phyloP scores from a whole-genome alignment of 208 protist species.

The Wallacemonas sp. region DNA sequence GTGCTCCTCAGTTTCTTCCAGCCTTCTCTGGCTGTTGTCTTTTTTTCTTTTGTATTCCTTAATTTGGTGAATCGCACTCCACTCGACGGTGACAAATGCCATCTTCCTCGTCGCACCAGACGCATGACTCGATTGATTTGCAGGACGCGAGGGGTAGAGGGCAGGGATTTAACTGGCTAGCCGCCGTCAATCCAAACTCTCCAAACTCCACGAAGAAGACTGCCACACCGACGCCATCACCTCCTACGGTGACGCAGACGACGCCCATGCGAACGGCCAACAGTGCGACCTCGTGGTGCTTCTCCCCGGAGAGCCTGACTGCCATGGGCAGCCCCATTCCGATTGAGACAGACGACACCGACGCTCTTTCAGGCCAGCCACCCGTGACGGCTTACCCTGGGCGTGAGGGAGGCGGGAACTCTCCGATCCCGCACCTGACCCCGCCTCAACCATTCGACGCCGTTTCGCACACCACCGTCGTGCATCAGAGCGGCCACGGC shows the following conservation, averaged over 20 bases:
- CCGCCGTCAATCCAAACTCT: conserved; percentile 5
- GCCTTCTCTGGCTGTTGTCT: not conserved
- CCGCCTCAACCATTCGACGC: conserved; percentile 1
- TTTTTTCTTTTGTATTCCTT: too few species aligned
- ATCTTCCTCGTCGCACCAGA: not conserved
- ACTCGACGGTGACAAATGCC: not conserved
- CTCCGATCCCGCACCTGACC: conserved; percentile 4
- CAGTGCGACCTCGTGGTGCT: not conserved
- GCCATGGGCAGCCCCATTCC: conserved; percentile 39
- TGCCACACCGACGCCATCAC: conserved; percentile 6
- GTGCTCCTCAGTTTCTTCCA: too few species aligned
- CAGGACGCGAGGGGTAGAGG: not conserved
- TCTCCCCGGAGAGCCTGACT: conserved; percentile 13
- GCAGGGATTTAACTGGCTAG: conserved; percentile 6
- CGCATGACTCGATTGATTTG: conserved; percentile 7
- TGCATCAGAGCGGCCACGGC: not conserved
- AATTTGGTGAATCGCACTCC: too few species aligned
- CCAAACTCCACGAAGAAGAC: conserved; percentile 1
- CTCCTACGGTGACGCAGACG: conserved; percentile 8
- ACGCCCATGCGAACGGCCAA: conserved; percentile 9
- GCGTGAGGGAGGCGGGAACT: not conserved
- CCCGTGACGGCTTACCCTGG: too few species aligned
- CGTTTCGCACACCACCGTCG: not conserved
- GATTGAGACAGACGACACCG: conserved; percentile 27
- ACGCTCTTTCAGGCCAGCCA: too few species aligned